Conservation (phyloP, 1,284 basidiomycete genomes). For the Coniferiporia weirii region DNA sequence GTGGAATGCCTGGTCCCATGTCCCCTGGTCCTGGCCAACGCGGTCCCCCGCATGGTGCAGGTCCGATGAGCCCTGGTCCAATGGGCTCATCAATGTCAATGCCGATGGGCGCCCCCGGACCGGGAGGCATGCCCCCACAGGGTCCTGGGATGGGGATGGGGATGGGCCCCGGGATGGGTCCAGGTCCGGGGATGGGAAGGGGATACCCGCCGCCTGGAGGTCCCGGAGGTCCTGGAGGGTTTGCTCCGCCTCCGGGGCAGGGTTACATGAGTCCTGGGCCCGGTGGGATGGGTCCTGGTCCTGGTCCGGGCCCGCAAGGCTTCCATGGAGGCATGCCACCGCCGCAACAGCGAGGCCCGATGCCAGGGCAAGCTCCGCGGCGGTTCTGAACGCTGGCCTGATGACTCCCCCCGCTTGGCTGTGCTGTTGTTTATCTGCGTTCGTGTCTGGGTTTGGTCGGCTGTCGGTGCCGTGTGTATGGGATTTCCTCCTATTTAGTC, state of each 20-base stretch:
- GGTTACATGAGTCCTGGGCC: constrained; percentile 12
- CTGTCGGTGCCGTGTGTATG: not conserved
- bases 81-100: not conserved
- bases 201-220: constrained; percentile 16
- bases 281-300: constrained; percentile 3
- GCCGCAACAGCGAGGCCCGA: constrained; percentile 12
- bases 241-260: not conserved
- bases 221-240: constrained; percentile 2
- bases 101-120: constrained; percentile 10
- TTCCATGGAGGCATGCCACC: constrained; percentile 9
- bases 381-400: constrained; percentile 6
- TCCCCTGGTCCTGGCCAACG: not conserved
- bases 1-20: constrained; percentile 7
- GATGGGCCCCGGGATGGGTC: not conserved
- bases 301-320: constrained; percentile 3
- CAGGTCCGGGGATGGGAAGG: constrained; percentile 6
- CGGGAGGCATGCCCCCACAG: constrained; percentile 6
- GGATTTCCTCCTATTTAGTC: no score
- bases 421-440: not conserved
- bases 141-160: not conserved
- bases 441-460: not conserved
- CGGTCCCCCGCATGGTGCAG: constrained; percentile 3
- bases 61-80: not conserved
- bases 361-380: constrained; percentile 10
- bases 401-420: not conserved